Base-by-base conservation (phyloP, 2,329 filamentous ascomycete genomes). In the Periconia sp. region DNA sequence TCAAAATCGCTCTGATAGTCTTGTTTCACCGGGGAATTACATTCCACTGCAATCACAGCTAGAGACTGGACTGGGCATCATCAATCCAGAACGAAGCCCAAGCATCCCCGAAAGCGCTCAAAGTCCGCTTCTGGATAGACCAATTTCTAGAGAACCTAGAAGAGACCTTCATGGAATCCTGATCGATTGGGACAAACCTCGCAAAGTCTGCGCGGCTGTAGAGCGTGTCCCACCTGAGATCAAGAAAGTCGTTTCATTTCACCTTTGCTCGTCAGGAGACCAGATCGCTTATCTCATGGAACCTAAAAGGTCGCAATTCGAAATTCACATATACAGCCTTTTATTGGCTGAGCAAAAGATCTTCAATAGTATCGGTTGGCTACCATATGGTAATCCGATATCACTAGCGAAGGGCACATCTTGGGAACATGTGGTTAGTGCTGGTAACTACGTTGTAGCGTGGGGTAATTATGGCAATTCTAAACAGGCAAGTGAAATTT, bases 211-310 rank as follows among this genome's bases (percentile, higher is more conserved):
- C 21, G 26, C 29, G 13, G 22, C 29, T 8, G 22, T 34, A 17
- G 38, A 34, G 24, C 3, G 28, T 10, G 10, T 22, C 5, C 15
- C 30, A 3, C 21, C 23, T 12, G 15, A 13, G 9, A 34, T 34
- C 13, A 25, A n/a, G 24, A 34, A 34, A 16, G 34, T 40, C 13
- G 11, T 25, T 13, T 19, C 7, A 9, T 13, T 33, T 18, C 25
- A 25, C 22, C 29, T 40, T 19, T 40, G 38, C 21, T 17, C 38
- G 17, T 33, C 38, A 11, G 38, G 38, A 12, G 11, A 13, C n/a
- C 38, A 30, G 19, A 22, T 40, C 16, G 38, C 38, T 13, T 34
- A 40, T 40, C 38, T 40, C 13, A 26, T 16, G 8, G 29, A 34
- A 22, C 4, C 6, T 15, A 34, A 40, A 18, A 17, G 12, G 21